These are phyloP conservation scores for Cucurbita moschata DNA, from an alignment of 306 rosid genomes.

Conservation along the genomic window DNA sequence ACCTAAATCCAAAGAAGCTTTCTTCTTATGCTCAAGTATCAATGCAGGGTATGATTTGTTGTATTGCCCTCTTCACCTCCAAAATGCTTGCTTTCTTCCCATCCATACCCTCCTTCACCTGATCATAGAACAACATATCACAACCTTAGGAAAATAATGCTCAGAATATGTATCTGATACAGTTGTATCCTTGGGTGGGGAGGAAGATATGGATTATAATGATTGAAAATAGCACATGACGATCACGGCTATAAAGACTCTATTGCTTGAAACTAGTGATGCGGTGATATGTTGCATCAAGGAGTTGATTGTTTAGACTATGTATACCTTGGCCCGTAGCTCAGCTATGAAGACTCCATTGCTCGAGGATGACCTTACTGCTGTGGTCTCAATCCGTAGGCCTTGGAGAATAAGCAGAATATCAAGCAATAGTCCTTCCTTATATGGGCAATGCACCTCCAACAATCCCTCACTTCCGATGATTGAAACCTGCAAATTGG, in stretches of 20 bases:
- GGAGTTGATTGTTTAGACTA: background rate
- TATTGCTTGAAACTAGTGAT: background rate
- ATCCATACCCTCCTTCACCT: slow-evolving; percentile 52
- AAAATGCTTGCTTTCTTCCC: slow-evolving; percentile 77
- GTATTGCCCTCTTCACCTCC: slow-evolving; percentile 82
- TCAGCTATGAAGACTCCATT: slow-evolving; percentile 56
- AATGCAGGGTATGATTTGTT: slow-evolving; percentile 53
- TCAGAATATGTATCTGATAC: background rate
- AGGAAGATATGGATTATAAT: background rate
- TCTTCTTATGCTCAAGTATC: slow-evolving; percentile 10
- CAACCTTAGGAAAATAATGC: background rate
- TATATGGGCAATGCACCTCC: slow-evolving; percentile 63
- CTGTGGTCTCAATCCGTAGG: slow-evolving; percentile 53
- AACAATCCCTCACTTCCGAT: slow-evolving; percentile 75
- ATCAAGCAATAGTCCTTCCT: slow-evolving; percentile 69
- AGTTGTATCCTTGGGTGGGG: background rate
- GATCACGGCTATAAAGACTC: background rate
- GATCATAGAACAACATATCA: background rate
- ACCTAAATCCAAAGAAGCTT: background rate
- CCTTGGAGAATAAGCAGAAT: slow-evolving; percentile 59
- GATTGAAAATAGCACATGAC: background rate
- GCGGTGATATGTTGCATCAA: background rate
- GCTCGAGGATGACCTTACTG: slow-evolving; percentile 52
- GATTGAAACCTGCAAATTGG: slow-evolving; percentile 69
- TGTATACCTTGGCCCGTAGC: slow-evolving; percentile 49